These are phyloP conservation scores for Fusarium circinatum DNA, from an alignment of 2,329 filamentous ascomycete species.

Conservation along the genomic window DNA sequence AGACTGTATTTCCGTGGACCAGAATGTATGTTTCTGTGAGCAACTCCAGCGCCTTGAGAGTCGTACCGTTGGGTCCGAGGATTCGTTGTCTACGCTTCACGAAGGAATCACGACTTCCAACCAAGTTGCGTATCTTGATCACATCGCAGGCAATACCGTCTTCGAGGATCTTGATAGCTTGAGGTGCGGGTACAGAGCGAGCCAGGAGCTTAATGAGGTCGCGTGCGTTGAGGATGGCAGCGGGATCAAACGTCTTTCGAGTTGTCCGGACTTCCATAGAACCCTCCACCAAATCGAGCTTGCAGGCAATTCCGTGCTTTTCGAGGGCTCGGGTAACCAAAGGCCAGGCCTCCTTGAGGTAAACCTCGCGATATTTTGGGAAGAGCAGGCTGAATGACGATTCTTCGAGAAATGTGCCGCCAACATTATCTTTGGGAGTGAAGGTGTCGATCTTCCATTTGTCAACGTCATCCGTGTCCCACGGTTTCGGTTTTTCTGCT, in stretches of 20 bases:
- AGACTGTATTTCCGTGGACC: slow-evolving; percentile 96
- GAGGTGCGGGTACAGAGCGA: slow-evolving; percentile 89
- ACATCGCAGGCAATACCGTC: slow-evolving; percentile 93
- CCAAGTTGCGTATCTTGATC: slow-evolving; percentile 92
- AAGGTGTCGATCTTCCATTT: slow-evolving; percentile 92
- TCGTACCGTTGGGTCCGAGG: slow-evolving; percentile 89
- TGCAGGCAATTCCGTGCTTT: slow-evolving; percentile 88
- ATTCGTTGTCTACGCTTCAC: slow-evolving; percentile 95
- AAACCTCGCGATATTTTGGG: slow-evolving; percentile 92
- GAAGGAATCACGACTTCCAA: slow-evolving; percentile 75
- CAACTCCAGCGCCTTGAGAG: slow-evolving; percentile 92
- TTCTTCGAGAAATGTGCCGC: slow-evolving; percentile 85
- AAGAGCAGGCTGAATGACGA: neutral
- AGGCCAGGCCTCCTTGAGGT: slow-evolving; percentile 93
- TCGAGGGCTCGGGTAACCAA: slow-evolving; percentile 88
- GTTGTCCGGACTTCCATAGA: slow-evolving; percentile 96
- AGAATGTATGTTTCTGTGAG: slow-evolving; percentile 92
- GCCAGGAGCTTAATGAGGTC: slow-evolving; percentile 94
- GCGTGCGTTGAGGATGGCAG: slow-evolving; percentile 90
- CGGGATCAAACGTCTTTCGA: slow-evolving; percentile 89
- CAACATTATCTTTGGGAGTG: slow-evolving; percentile 84
- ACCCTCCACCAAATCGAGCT: slow-evolving; percentile 92
- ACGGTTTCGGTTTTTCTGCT: slow-evolving; percentile 81
- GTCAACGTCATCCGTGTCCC: slow-evolving; percentile 97
- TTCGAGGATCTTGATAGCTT: slow-evolving; percentile 93